Conservation (phyloP, 177 flowering plant species). For the Viscum album region DNA sequence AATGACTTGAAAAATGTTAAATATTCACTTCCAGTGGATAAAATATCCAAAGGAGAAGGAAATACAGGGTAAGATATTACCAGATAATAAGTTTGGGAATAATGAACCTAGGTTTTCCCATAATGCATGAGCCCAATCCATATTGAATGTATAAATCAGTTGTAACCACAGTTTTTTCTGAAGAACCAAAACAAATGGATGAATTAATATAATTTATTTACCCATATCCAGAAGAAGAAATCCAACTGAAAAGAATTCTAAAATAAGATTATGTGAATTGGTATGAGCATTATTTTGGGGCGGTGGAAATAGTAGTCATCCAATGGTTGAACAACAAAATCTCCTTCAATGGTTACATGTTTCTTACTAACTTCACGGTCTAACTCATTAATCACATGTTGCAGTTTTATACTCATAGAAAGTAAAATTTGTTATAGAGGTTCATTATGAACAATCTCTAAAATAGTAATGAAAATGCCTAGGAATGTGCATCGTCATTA, state of each 20-base stretch:
- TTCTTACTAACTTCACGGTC: constrained; percentile 43
- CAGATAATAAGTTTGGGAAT: constrained; percentile 66
- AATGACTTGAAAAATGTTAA: no score
- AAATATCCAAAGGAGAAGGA: no score
- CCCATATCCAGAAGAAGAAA: constrained; percentile 81
- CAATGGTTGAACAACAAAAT: constrained; percentile 47
- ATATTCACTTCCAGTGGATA: no score
- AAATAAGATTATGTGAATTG: constrained; percentile 68
- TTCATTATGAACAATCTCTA: neutral
- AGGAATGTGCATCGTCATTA: neutral
- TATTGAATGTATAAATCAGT: constrained; percentile 23
- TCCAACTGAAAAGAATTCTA: constrained; percentile 76
- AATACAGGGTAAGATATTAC: no score
- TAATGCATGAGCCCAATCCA: constrained; percentile 68
- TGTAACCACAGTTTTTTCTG: neutral
- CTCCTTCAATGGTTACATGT: constrained; percentile 18
- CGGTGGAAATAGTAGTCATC: constrained; percentile 55
- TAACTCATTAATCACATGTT: constrained; percentile 48
- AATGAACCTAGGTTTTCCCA: constrained; percentile 51
- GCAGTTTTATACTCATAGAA: constrained; percentile 69
- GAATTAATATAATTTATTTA: constrained; percentile 13
- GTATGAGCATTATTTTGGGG: constrained; percentile 43
- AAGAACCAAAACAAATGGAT: neutral
- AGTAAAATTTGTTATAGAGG: constrained; percentile 42
- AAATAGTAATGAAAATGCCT: neutral